phyloP scores from a whole-genome alignment of 139 green algal species.

The Chlamydomonas sp. region DNA sequence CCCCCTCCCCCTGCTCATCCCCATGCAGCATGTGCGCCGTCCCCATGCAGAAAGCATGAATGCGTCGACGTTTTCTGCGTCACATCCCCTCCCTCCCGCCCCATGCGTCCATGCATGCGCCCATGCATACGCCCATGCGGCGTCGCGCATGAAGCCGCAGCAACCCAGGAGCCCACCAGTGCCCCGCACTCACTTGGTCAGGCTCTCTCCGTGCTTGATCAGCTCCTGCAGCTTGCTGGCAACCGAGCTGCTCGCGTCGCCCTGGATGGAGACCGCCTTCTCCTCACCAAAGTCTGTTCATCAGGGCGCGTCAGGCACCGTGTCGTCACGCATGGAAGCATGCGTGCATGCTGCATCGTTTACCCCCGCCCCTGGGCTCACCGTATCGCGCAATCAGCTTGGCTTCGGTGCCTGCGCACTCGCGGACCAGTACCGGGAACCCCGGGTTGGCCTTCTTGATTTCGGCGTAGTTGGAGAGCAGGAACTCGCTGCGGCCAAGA shows the following conservation, averaged over 20 bases:
- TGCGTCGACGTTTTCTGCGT: too few species aligned
- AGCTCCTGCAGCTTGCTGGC: slow-evolving; percentile 55
- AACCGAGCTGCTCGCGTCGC: slow-evolving; percentile 36
- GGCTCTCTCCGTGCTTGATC: slow-evolving; percentile 30
- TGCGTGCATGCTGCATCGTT: not conserved
- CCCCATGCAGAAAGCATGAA: too few species aligned
- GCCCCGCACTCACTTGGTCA: slow-evolving; percentile 19
- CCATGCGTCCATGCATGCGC: too few species aligned
- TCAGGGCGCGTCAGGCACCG: not conserved
- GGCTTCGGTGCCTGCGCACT: slow-evolving; percentile 61
- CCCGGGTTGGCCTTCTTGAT: slow-evolving; percentile 83
- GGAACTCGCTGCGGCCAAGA: slow-evolving; percentile 64
- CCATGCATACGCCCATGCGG: too few species aligned
- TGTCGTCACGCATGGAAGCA: not conserved
- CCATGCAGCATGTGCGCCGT: too few species aligned
- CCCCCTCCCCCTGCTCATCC: too few species aligned
- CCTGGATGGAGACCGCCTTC: slow-evolving; percentile 55
- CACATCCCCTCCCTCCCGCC: too few species aligned
- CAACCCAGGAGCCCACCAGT: too few species aligned
- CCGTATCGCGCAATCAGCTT: slow-evolving; percentile 72
- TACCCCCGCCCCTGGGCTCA: slow-evolving; percentile 25
- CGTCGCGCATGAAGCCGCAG: too few species aligned
- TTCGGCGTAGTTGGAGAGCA: slow-evolving; percentile 70
- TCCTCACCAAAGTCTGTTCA: slow-evolving; percentile 65
- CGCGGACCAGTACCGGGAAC: slow-evolving; percentile 78